phyloP scores from a whole-genome alignment of 352 stramenopile species.

The Globisporangium emineosum region DNA sequence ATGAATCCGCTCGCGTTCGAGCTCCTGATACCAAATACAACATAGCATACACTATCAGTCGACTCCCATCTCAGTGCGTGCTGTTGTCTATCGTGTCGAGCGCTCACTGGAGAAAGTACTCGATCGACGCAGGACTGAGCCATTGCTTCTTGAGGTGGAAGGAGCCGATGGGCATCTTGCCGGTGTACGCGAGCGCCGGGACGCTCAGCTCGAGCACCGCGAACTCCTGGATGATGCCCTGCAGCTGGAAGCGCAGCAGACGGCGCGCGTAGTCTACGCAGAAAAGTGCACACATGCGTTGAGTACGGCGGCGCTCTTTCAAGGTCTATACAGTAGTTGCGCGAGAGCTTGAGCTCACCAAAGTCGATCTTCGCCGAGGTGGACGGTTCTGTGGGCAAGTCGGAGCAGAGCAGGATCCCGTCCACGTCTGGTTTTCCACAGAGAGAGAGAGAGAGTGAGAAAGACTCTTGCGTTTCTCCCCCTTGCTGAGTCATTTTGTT shows the following conservation, averaged over 20 bases:
- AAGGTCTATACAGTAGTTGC: no score
- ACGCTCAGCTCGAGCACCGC: conserved; percentile 22
- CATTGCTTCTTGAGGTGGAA: conserved; percentile 46
- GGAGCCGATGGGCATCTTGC: conserved; percentile 27
- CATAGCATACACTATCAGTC: not conserved
- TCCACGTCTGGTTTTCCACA: conserved; percentile 29
- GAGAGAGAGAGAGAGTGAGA: no score
- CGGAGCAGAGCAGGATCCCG: conserved; percentile 36
- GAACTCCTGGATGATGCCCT: conserved; percentile 28
- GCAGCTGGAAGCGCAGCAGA: conserved; percentile 47
- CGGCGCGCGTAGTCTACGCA: conserved; percentile 56
- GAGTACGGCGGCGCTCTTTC: no score
- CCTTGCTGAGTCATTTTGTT: not conserved
- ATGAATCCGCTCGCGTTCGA: conserved; percentile 50
- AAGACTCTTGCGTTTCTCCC: not conserved
- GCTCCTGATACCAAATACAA: conserved; percentile 19
- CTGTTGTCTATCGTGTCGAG: no score
- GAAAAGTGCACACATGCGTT: no score
- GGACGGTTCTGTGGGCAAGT: conserved; percentile 15
- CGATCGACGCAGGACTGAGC: conserved; percentile 37
- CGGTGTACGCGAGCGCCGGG: conserved; percentile 25
- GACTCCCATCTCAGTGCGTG: no score
- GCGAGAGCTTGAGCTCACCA: conserved; percentile 18
- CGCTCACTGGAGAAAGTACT: conserved; percentile 46
- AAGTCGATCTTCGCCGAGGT: conserved; percentile 28